Conservation (phyloP, 805 yeast genomes). For the Ogataea henricii region DNA sequence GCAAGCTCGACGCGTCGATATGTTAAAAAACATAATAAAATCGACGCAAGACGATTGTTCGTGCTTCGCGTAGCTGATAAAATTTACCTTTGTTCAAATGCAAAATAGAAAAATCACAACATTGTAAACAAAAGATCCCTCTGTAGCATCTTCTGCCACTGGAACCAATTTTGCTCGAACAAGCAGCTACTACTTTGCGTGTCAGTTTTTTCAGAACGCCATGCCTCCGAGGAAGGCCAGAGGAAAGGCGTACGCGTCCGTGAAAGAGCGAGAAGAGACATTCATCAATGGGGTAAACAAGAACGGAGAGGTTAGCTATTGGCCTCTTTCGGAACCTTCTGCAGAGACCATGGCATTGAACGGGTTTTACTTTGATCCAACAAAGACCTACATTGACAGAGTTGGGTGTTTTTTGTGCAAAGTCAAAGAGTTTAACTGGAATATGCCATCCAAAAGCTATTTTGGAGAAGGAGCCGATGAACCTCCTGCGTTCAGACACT, state of each 20-base stretch:
- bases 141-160: no score
- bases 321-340: conserved; percentile 31
- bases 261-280: conserved; percentile 23
- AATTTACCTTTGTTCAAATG: neutral
- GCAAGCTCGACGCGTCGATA: neutral
- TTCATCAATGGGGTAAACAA: conserved; percentile 20
- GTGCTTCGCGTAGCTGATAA: neutral
- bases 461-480: conserved; percentile 12
- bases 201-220: no score
- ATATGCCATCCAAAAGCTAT: conserved; percentile 1
- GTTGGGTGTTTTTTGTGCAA: conserved; percentile 62
- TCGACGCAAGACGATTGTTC: neutral
- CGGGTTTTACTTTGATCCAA: conserved; percentile 64
- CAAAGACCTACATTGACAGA: conserved; percentile 46
- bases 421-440: conserved; percentile 61
- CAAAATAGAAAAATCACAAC: no score
- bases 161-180: no score
- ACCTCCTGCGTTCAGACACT: conserved; percentile 27
- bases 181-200: no score
- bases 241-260: conserved; percentile 12
- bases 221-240: conserved; percentile 12
- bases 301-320: conserved; percentile 32
- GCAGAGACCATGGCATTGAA: conserved; percentile 46
- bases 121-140: conserved; percentile 1
- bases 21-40: no score